phyloP scores from a whole-genome alignment of 116 monocot genomes.

The Thalassia testudinum region DNA sequence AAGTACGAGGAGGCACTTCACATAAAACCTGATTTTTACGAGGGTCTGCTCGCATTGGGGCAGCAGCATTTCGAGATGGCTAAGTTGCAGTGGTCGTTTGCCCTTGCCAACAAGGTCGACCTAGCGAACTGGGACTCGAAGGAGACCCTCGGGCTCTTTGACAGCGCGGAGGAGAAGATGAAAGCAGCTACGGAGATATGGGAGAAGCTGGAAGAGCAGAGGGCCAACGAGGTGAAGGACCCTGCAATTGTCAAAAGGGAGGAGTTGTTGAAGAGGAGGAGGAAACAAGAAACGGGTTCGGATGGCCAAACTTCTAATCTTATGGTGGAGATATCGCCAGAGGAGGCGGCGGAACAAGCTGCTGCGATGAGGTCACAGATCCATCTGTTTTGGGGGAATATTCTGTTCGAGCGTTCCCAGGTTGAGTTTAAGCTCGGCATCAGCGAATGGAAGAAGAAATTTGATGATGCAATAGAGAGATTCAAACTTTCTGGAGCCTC shows the following conservation, averaged over 20 bases:
- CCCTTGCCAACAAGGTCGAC: slow-evolving; percentile 70
- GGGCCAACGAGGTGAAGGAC: slow-evolving; percentile 60
- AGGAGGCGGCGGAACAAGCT: slow-evolving; percentile 79
- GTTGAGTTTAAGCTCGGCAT: slow-evolving; percentile 76
- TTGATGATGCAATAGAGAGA: slow-evolving; percentile 80
- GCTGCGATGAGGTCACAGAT: slow-evolving; percentile 91
- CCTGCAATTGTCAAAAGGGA: slow-evolving; percentile 38
- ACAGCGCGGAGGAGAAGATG: slow-evolving; percentile 89
- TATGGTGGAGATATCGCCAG: slow-evolving; percentile 45
- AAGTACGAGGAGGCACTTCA: slow-evolving; percentile 82
- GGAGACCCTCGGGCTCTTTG: slow-evolving; percentile 65
- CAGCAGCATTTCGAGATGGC: slow-evolving; percentile 98
- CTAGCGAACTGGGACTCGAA: slow-evolving; percentile 60
- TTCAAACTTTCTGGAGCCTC: slow-evolving; percentile 95
- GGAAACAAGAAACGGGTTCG: slow-evolving; percentile 16
- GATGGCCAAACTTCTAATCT: slow-evolving; percentile 10
- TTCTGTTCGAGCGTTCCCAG: slow-evolving; percentile 96
- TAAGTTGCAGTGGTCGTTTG: slow-evolving; percentile 97
- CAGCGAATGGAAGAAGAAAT: slow-evolving; percentile 70
- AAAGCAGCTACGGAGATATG: slow-evolving; percentile 88
- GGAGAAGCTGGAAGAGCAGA: slow-evolving; percentile 94
- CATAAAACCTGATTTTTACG: slow-evolving; percentile 92
- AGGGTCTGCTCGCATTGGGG: slow-evolving; percentile 88
- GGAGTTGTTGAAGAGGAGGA: slow-evolving; percentile 50
- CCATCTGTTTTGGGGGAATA: slow-evolving; percentile 98